phyloP scores from a whole-genome alignment of 2,329 filamentous ascomycete species.

The Alternaria rosae region DNA sequence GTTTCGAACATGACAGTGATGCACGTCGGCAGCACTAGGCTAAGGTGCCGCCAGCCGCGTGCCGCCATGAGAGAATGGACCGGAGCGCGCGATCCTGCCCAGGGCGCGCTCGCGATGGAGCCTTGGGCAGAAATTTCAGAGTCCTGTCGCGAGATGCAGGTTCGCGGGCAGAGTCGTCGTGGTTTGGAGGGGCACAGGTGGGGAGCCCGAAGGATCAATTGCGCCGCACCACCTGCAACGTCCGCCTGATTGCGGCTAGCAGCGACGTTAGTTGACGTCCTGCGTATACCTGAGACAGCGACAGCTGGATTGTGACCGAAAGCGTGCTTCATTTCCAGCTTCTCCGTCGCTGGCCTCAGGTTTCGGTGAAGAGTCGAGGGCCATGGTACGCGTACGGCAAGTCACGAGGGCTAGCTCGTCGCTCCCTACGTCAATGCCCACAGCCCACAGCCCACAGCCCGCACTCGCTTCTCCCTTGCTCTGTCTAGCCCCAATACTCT shows the following conservation, averaged over 20 bases:
- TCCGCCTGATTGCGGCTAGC: slow-evolving; percentile 22
- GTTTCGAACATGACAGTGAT: slow-evolving; percentile 20
- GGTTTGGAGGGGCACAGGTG: slow-evolving; percentile 12
- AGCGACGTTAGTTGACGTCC: slow-evolving; percentile 21
- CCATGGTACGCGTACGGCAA: slow-evolving; percentile 2
- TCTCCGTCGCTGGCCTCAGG: slow-evolving; percentile 18
- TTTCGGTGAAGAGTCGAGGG: slow-evolving; percentile 9
- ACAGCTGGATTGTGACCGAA: slow-evolving; percentile 23
- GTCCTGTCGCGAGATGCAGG: slow-evolving; percentile 13
- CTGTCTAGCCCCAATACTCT: slow-evolving; percentile 9
- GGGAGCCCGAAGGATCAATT: slow-evolving; percentile 16
- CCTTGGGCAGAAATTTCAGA: slow-evolving; percentile 7
- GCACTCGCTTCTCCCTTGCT: slow-evolving; percentile 1
- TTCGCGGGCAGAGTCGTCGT: slow-evolving; percentile 1
- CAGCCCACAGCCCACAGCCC: slow-evolving; percentile 8
- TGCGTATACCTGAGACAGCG: slow-evolving; percentile 33
- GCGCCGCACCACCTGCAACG: slow-evolving; percentile 23
- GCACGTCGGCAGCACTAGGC: slow-evolving; percentile 31
- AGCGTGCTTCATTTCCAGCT: slow-evolving; percentile 14
- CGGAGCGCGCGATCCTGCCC: slow-evolving; percentile 14
- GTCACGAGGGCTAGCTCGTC: slow-evolving; percentile 5
- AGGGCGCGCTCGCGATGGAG: slow-evolving; percentile 7
- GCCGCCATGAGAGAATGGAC: slow-evolving; percentile 25
- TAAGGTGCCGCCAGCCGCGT: slow-evolving; percentile 31
- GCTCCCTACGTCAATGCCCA: slow-evolving; percentile 9